Evolutionary conservation across 148 eudicot genomes (phyloP).

Genomic region (Camellia sinensis): DNA sequence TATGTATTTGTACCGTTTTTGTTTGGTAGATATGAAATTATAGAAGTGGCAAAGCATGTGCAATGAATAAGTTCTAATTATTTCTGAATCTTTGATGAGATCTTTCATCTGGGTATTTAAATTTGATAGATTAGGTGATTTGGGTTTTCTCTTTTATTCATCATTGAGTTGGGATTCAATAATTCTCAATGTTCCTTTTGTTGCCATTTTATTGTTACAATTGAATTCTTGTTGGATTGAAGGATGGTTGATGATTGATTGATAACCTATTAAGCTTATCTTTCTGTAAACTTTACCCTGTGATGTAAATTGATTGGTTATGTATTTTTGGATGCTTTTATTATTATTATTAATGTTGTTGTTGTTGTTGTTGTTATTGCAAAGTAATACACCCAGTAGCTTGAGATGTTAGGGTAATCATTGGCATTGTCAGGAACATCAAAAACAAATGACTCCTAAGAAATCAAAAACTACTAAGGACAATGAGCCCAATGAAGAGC

Average conservation of each 20-base stretch:
- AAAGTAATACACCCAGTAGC: neutral
- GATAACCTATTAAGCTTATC: neutral
- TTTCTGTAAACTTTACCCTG: neutral
- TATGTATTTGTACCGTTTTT: too few relatives aligned
- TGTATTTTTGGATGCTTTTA: neutral
- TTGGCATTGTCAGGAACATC: neutral
- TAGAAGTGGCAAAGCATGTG: neutral
- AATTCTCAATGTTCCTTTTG: neutral
- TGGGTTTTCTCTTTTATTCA: slow-evolving; percentile 4
- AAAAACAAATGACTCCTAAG: too few relatives aligned
- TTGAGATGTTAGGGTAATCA: neutral
- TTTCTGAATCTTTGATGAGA: neutral
- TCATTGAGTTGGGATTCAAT: neutral
- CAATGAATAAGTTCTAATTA: neutral
- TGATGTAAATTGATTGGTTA: neutral
- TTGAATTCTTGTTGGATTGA: neutral
- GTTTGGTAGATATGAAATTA: neutral
- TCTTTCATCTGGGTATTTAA: slow-evolving; percentile 1
- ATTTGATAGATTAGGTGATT: neutral
- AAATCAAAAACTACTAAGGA: too few relatives aligned
- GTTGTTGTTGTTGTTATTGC: neutral
- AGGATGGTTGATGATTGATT: neutral
- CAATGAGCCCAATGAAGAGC: too few relatives aligned
- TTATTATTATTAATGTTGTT: neutral
- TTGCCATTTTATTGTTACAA: neutral